A percentile compares a stretch with the other conserved stretches of the same genome.
phyloP scores from a whole-genome alignment of 2,329 filamentous ascomycete species.

The Hortaea werneckii region DNA sequence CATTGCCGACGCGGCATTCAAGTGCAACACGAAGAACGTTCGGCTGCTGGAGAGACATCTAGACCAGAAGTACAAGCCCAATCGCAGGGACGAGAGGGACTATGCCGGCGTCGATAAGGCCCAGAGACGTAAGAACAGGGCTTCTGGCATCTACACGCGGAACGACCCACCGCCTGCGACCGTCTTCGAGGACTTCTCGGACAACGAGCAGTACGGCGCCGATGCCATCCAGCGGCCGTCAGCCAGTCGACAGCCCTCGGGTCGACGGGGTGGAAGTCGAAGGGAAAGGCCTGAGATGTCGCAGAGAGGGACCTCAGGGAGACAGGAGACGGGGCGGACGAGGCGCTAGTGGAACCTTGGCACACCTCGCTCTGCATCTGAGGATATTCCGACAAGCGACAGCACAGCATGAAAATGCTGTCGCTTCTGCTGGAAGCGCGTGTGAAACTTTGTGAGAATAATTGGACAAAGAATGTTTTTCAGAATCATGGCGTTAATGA shows the following conservation, averaged over 20 bases:
- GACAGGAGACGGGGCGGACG: conserved; percentile 2
- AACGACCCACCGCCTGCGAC: conserved; percentile 34
- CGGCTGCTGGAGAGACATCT: conserved; percentile 59
- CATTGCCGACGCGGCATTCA: conserved; percentile 59
- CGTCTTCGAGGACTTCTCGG: conserved; percentile 36
- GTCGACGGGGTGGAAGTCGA: not conserved
- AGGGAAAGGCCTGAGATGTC: not conserved
- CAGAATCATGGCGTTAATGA: too few relatives aligned
- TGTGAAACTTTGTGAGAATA: too few relatives aligned
- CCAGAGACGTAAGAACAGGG: conserved; percentile 24
- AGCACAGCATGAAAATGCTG: not conserved
- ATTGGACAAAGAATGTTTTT: too few relatives aligned
- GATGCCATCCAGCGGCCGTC: not conserved
- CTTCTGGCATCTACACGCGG: conserved; percentile 22
- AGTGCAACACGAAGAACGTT: conserved; percentile 68
- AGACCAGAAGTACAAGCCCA: conserved; percentile 52
- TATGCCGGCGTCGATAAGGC: conserved; percentile 17
- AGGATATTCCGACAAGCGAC: not conserved
- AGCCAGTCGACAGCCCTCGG: not conserved
- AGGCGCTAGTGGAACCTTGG: conserved; percentile 1
- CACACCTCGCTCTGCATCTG: not conserved
- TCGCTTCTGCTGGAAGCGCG: not conserved
- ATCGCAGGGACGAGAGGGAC: conserved; percentile 16
- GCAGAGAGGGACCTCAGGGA: too few relatives aligned
- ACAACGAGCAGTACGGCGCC: conserved; percentile 20